Percentiles rank a stretch among this genome's conserved stretches.
These are phyloP conservation scores for Suillus variegatus DNA, from an alignment of 768 basidiomycete genomes.

Conservation along the genomic window DNA sequence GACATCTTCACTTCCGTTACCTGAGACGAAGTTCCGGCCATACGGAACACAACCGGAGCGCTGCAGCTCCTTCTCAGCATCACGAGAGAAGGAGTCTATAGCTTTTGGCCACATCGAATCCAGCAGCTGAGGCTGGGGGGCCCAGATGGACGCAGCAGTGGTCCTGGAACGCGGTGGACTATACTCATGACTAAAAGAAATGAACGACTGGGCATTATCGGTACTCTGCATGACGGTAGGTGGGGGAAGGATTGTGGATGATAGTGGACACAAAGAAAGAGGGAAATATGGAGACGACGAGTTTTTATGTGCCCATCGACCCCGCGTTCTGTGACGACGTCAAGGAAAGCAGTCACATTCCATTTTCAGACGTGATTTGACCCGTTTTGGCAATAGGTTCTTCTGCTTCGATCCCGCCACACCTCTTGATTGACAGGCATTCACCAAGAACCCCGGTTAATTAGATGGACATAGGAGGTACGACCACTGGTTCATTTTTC, in stretches of 20 bases:
- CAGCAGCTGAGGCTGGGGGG: slow-evolving; percentile 72
- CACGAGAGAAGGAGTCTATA: slow-evolving; percentile 60
- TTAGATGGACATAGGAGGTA: slow-evolving; percentile 14
- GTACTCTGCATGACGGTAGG: slow-evolving; percentile 29
- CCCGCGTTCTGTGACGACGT: slow-evolving; percentile 33
- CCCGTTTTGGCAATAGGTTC: slow-evolving; percentile 29
- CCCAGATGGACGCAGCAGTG: slow-evolving; percentile 70
- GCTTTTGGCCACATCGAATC: slow-evolving; percentile 70
- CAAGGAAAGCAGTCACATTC: slow-evolving; percentile 30
- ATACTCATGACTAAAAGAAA: slow-evolving; percentile 39
- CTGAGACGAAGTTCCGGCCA: slow-evolving; percentile 23
- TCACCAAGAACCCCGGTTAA: slow-evolving; percentile 17
- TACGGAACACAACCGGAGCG: slow-evolving; percentile 27
- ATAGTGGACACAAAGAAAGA: slow-evolving; percentile 45
- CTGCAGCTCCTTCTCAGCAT: slow-evolving; percentile 44
- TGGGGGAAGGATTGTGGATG: slow-evolving; percentile 33
- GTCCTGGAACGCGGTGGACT: slow-evolving; percentile 44
- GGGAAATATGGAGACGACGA: slow-evolving; percentile 22
- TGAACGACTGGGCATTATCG: slow-evolving; percentile 26
- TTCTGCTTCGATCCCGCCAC: slow-evolving; percentile 26
- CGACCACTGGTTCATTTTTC: background rate
- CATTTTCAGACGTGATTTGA: slow-evolving; percentile 33
- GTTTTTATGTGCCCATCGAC: slow-evolving; percentile 38
- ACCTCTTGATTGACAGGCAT: slow-evolving; percentile 32
- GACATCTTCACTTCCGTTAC: slow-evolving; percentile 54